Evolutionary conservation across 257 asterid species (phyloP).

Genomic region (Plantago major): DNA sequence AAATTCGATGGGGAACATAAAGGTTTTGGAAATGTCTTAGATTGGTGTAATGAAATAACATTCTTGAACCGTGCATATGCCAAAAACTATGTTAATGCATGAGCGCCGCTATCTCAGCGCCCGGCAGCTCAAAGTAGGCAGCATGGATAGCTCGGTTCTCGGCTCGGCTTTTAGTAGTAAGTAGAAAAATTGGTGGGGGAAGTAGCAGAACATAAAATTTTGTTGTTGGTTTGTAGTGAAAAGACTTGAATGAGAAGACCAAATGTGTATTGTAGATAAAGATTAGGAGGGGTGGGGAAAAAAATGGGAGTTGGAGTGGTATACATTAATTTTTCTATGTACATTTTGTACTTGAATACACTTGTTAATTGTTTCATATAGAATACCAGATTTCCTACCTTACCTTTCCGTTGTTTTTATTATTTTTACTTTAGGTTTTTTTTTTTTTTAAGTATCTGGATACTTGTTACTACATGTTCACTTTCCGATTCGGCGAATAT

Average conservation of each 20-base stretch:
- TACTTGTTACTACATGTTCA: no score
- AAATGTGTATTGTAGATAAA: constrained; percentile 27
- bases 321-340: constrained; percentile 26
- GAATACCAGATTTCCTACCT: neutral
- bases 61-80: neutral
- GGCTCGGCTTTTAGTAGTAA: constrained; percentile 3
- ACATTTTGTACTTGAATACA: constrained; percentile 22
- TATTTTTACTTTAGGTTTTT: no score
- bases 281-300: constrained; percentile 7
- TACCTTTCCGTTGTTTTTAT: neutral
- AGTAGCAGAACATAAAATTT: constrained; percentile 21
- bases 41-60: neutral
- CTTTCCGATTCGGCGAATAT: no score
- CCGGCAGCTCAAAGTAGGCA: constrained; percentile 6
- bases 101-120: neutral
- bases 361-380: constrained; percentile 6
- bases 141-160: neutral
- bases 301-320: constrained; percentile 13
- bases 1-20: constrained; percentile 86
- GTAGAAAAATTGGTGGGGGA: constrained; percentile 9
- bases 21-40: constrained; percentile 89
- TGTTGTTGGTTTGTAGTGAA: constrained; percentile 29
- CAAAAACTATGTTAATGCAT: neutral
- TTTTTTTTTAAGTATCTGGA: no score
- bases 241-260: constrained; percentile 13